These are phyloP conservation scores for Microbotryomycetes sp. DNA, from an alignment of 1,284 basidiomycete genomes.

Conservation along the genomic window DNA sequence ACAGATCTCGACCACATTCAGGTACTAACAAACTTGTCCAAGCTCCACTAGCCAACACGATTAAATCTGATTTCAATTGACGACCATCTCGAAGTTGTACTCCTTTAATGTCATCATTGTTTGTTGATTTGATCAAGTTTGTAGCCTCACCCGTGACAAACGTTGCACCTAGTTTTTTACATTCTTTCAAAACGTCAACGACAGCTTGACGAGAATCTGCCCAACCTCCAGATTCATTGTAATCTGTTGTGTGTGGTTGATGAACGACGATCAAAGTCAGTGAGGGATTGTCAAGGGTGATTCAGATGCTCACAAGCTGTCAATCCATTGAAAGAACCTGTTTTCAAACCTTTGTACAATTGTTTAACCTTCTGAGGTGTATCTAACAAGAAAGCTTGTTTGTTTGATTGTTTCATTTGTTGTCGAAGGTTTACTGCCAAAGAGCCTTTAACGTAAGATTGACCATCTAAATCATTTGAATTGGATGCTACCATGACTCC, in stretches of 20 bases:
- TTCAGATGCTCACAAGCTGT: slow-evolving; percentile 13
- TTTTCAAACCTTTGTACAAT: slow-evolving; percentile 3
- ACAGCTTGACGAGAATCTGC: slow-evolving; percentile 25
- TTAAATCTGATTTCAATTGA: slow-evolving; percentile 12
- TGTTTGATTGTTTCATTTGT: neutral
- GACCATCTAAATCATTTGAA: slow-evolving; percentile 3
- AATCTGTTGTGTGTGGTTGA: slow-evolving; percentile 8
- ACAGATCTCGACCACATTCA: slow-evolving; percentile 11
- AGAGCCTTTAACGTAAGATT: slow-evolving; percentile 11
- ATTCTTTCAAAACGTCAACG: slow-evolving; percentile 7
- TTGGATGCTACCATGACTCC: slow-evolving; percentile 12
- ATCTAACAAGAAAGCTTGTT: neutral
- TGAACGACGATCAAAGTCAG: too few species aligned
- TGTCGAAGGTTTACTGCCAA: slow-evolving; percentile 11
- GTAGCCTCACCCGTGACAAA: slow-evolving; percentile 18
- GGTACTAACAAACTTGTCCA: slow-evolving; percentile 27
- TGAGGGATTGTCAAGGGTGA: too few species aligned
- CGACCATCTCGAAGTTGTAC: slow-evolving; percentile 6
- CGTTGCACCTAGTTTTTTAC: slow-evolving; percentile 12
- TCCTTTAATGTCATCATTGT: slow-evolving; percentile 1
- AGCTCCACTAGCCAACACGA: slow-evolving; percentile 13
- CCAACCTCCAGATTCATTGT: slow-evolving; percentile 25
- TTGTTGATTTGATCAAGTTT: slow-evolving; percentile 2
- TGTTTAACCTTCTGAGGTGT: slow-evolving; percentile 5
- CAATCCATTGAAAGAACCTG: neutral